phyloP scores from a whole-genome alignment of 257 asterid genomes.

The Scutellaria galericulata region DNA sequence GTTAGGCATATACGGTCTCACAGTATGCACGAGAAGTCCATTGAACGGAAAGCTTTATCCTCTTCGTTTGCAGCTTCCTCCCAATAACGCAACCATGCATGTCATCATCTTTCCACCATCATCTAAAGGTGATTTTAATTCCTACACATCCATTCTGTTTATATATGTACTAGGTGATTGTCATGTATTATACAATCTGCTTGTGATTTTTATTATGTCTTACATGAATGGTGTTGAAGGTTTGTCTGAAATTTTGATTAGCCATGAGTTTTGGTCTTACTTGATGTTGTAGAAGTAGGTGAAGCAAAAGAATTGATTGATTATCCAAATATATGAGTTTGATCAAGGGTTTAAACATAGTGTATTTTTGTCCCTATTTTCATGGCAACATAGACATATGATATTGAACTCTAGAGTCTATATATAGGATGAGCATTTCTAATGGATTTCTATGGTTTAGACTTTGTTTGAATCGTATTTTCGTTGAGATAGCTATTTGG shows the following conservation, averaged over 20 bases:
- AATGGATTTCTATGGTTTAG: background rate
- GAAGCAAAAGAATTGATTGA: background rate
- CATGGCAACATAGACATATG: background rate
- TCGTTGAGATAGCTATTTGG: background rate
- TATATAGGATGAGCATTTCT: background rate
- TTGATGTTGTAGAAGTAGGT: background rate
- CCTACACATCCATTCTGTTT: background rate
- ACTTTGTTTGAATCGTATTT: background rate
- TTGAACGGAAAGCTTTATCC: slow-evolving; percentile 87
- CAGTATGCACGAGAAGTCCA: slow-evolving; percentile 77
- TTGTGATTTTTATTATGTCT: background rate
- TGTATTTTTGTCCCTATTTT: background rate
- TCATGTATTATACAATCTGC: background rate
- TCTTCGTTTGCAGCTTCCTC: slow-evolving; percentile 94
- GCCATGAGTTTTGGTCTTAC: background rate
- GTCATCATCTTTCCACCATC: slow-evolving; percentile 71
- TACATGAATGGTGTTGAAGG: background rate
- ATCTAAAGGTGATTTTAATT: slow-evolving; percentile 52
- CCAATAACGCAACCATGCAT: slow-evolving; percentile 75
- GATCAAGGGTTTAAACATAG: no score
- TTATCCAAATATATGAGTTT: background rate
- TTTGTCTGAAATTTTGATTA: slow-evolving; percentile 3
- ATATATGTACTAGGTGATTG: background rate
- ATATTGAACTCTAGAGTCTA: background rate
- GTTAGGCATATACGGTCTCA: slow-evolving; percentile 60